Conservation (phyloP, 495 filamentous ascomycete genomes). For the Cercophora scortea region DNA sequence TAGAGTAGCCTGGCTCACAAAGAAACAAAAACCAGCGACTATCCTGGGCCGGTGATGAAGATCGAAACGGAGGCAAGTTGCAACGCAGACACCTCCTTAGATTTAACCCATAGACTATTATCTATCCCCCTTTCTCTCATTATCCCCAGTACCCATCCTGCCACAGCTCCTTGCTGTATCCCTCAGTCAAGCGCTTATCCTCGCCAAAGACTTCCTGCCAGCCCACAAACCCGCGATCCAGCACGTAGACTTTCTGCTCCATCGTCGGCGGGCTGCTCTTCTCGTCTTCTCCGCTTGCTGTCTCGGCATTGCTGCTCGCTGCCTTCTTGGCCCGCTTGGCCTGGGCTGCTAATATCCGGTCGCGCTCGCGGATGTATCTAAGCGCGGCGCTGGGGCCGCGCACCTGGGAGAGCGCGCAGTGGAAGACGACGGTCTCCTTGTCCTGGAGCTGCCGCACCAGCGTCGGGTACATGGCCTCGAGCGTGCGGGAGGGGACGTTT, state of each 20-base stretch:
- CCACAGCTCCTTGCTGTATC: conserved; percentile 82
- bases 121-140: background rate
- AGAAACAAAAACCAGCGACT: no score
- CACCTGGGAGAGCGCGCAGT: conserved; percentile 91
- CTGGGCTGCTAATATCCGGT: conserved; percentile 29
- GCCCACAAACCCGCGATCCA: conserved; percentile 79
- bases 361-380: conserved; percentile 58
- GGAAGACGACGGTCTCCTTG: conserved; percentile 83
- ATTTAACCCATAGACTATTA: no score
- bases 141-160: conserved; percentile 47
- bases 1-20: no score
- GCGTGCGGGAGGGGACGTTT: conserved; percentile 64
- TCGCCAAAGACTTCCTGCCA: conserved; percentile 87
- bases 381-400: conserved; percentile 67
- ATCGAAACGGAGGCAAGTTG: no score
- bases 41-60: no score
- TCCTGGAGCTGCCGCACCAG: conserved; percentile 70
- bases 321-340: conserved; percentile 9
- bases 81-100: no score
- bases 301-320: background rate
- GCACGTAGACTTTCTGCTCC: conserved; percentile 66
- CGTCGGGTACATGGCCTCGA: conserved; percentile 72
- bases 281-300: conserved; percentile 4
- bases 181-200: conserved; percentile 77
- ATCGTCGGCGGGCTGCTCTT: conserved; percentile 11